phyloP scores from a whole-genome alignment of 345 rosid species.

The Eucalyptus grandis region DNA sequence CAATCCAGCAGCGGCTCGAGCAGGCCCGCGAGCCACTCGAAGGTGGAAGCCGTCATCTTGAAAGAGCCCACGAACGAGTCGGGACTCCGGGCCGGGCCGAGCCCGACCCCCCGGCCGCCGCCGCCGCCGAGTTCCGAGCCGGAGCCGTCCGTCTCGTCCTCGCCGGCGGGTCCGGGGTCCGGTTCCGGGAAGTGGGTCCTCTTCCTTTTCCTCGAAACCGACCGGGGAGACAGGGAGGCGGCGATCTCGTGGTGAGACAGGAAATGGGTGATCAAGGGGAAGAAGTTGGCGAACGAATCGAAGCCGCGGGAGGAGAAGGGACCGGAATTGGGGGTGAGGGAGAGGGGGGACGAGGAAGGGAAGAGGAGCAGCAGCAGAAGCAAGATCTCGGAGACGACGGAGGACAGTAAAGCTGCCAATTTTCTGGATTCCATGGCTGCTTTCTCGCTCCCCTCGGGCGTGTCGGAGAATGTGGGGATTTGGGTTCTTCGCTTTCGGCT shows the following conservation, averaged over 20 bases:
- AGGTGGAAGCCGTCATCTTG: constrained; percentile 44
- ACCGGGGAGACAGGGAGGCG: constrained; percentile 18
- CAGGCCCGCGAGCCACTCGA: constrained; percentile 57
- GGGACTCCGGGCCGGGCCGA: constrained; percentile 11
- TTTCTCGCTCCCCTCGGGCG: background rate
- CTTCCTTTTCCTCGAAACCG: constrained; percentile 39
- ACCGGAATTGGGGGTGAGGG: background rate
- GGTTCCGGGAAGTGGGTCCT: constrained; percentile 17
- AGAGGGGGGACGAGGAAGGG: constrained; percentile 1
- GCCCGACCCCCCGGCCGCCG: background rate
- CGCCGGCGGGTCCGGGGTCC: constrained; percentile 15
- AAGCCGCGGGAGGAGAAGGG: background rate
- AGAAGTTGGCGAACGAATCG: constrained; percentile 3
- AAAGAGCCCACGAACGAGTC: constrained; percentile 33
- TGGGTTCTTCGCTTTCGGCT: background rate
- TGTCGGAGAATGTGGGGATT: constrained; percentile 15
- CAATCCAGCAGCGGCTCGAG: constrained; percentile 65
- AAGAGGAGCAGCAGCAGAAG: constrained; percentile 20
- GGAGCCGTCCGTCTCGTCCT: background rate
- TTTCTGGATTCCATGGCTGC: constrained; percentile 37
- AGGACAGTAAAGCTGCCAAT: constrained; percentile 36
- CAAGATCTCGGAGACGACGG: constrained; percentile 32
- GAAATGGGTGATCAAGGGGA: constrained; percentile 21
- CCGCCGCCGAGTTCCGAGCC: background rate
- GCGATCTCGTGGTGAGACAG: constrained; percentile 31